Base-by-base conservation (phyloP, 805 yeast species). In the Jamesozyma hellenica region DNA sequence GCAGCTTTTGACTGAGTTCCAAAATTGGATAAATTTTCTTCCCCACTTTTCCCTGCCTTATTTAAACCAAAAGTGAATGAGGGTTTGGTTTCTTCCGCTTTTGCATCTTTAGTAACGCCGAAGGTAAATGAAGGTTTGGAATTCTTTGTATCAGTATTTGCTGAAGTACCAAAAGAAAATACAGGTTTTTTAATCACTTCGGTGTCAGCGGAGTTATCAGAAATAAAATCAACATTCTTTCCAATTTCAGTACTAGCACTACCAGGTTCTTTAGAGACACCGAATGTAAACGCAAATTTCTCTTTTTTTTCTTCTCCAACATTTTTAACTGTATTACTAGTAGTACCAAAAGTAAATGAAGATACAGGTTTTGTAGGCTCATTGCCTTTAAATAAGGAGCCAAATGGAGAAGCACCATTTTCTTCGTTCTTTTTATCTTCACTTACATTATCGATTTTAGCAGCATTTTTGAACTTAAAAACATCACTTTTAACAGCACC, bases 401-500 rank as follows among this genome's bases (percentile, higher is more conserved):
- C 23, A 21, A 21, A 5, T 21, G 5, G 8, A 21, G 23, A 6
- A 6, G 5, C 8, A 21, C 8, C 23, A 6, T 21, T 21, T 6
- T 21, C 8, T 21, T 21, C 23, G 5, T 21, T 21, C 5, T 31
- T 16, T 4, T 31, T 31, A 9, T 31, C 25, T 4, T 43, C 43
- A 37, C 47, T 39, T 32, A 53, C 53, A 46, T 51, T 46, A 51
- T 56, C 49, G 13, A 41, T n/a, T n/a, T n/a, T n/a, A n/a, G n/a
- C 28, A 4, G 36, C 28, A 11, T 41, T 27, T 2, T 10, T 39
- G n/a, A 67, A 47, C 30, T 60, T 64, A 44, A 67, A 66, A 1
- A 60, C 59, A 41, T 56, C 57, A 35, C 64, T 56, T 34, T 60
- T 58, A 1, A 60, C 52, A n/a, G 49, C 39, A 13, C 60, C 61